Evolutionary conservation across 129 eudicot genomes (phyloP).

Genomic region (Centella asiatica): DNA sequence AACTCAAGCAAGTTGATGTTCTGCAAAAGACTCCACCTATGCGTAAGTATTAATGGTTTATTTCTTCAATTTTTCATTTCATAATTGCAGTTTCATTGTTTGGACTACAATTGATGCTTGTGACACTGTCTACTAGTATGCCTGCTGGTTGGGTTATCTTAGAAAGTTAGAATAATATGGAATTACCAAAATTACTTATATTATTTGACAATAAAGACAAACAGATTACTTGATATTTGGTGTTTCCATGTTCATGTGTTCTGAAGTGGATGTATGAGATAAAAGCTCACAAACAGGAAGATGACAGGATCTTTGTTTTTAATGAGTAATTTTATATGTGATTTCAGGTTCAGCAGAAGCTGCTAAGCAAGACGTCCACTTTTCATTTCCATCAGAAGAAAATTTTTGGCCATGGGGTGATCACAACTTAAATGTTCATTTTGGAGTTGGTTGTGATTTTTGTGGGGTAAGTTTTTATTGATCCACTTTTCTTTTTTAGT

Average conservation of each 20-base stretch:
- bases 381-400: slow-evolving; percentile 31
- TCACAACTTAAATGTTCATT: slow-evolving; percentile 36
- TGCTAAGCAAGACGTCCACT: slow-evolving; percentile 17
- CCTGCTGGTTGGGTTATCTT: background rate
- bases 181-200: too few relatives aligned
- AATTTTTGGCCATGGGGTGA: slow-evolving; percentile 34
- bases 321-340: slow-evolving; percentile 17
- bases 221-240: too few relatives aligned
- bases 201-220: too few relatives aligned
- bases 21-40: slow-evolving; percentile 21
- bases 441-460: slow-evolving; percentile 58
- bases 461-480: slow-evolving; percentile 54
- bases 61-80: slow-evolving; percentile 1
- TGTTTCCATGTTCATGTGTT: too few relatives aligned
- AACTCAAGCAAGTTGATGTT: slow-evolving; percentile 28
- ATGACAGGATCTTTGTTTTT: background rate
- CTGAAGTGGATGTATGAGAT: too few relatives aligned
- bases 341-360: slow-evolving; percentile 33
- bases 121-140: background rate
- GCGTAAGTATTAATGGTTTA: slow-evolving; percentile 32
- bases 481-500: background rate
- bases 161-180: background rate
- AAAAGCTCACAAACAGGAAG: too few relatives aligned
- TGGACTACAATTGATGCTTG: background rate
- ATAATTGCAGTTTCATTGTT: background rate